Evolutionary conservation across 345 rosid genomes (phyloP).

Genomic region (Camelina laxa): DNA sequence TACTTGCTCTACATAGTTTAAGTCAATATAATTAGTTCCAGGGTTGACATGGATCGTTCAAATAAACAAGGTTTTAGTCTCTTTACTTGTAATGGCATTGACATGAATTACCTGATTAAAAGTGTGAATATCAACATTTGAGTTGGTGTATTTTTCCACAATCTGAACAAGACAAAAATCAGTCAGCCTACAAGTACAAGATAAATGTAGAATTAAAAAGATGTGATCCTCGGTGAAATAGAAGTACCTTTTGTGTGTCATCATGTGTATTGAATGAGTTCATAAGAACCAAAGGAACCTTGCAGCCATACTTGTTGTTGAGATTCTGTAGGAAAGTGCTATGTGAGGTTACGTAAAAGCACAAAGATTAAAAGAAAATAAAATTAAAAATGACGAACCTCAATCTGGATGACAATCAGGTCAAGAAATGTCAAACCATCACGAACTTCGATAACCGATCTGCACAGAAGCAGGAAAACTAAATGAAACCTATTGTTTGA

Average conservation of each 20-base stretch:
- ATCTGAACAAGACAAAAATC: conserved; percentile 52
- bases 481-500: not conserved
- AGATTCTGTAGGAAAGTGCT: conserved; percentile 54
- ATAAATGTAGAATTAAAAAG: conserved; percentile 8
- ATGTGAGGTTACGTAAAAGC: not conserved
- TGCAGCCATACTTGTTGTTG: conserved; percentile 79
- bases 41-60: conserved; percentile 45
- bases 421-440: conserved; percentile 94
- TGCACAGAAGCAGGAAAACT: conserved; percentile 38
- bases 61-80: conserved; percentile 31
- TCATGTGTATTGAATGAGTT: conserved; percentile 98
- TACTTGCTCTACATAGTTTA: conserved; percentile 71
- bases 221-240: conserved; percentile 5
- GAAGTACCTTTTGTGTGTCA: conserved; percentile 77
- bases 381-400: conserved; percentile 49
- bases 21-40: conserved; percentile 13
- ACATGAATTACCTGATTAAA: conserved; percentile 82
- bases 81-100: conserved; percentile 43
- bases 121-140: conserved; percentile 80
- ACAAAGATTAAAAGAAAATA: not conserved
- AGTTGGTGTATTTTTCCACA: conserved; percentile 74
- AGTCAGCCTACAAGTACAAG: conserved; percentile 17
- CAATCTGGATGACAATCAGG: conserved; percentile 89
- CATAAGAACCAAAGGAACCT: conserved; percentile 91
- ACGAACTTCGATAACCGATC: conserved; percentile 96